Conservation (phyloP, 2,329 filamentous ascomycete species). For the Microdochium paspali region DNA sequence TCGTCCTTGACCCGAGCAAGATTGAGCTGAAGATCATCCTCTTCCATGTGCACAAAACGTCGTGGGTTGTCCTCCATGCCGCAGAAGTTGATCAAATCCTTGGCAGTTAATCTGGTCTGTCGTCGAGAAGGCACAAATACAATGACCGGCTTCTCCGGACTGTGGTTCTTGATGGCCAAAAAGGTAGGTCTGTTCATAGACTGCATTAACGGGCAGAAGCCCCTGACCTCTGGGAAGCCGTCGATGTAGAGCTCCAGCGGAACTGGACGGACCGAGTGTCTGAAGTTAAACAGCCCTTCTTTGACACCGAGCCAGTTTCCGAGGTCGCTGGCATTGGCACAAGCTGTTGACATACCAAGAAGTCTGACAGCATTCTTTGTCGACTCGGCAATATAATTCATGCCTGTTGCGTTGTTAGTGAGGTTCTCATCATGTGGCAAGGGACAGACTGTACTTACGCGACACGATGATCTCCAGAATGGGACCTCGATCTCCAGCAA, state of each 20-base stretch:
- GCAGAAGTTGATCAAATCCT: constrained; percentile 93
- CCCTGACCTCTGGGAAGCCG: constrained; percentile 88
- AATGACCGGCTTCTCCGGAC: constrained; percentile 92
- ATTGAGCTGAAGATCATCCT: constrained; percentile 85
- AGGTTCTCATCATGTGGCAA: background rate
- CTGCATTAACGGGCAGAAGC: constrained; percentile 97
- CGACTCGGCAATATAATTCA: constrained; percentile 98
- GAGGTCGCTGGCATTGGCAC: constrained; percentile 88
- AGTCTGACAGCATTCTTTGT: constrained; percentile 83
- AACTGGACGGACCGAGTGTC: constrained; percentile 92
- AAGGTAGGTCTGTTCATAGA: constrained; percentile 98
- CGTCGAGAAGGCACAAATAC: constrained; percentile 94
- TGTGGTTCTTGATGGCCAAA: constrained; percentile 91
- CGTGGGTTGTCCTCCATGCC: constrained; percentile 98
- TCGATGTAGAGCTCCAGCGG: constrained; percentile 96
- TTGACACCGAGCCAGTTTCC: constrained; percentile 97
- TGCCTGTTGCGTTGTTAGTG: constrained; percentile 42
- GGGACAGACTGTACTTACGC: constrained; percentile 25
- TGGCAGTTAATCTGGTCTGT: constrained; percentile 89
- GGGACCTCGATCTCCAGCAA: constrained; percentile 84
- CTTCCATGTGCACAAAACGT: constrained; percentile 86
- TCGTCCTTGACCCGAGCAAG: constrained; percentile 89
- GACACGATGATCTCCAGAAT: constrained; percentile 96
- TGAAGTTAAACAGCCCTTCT: constrained; percentile 91
- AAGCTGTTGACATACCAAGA: constrained; percentile 98